Evolutionary conservation across 768 basidiomycete genomes (phyloP).

Genomic region (Suillus weaverae): DNA sequence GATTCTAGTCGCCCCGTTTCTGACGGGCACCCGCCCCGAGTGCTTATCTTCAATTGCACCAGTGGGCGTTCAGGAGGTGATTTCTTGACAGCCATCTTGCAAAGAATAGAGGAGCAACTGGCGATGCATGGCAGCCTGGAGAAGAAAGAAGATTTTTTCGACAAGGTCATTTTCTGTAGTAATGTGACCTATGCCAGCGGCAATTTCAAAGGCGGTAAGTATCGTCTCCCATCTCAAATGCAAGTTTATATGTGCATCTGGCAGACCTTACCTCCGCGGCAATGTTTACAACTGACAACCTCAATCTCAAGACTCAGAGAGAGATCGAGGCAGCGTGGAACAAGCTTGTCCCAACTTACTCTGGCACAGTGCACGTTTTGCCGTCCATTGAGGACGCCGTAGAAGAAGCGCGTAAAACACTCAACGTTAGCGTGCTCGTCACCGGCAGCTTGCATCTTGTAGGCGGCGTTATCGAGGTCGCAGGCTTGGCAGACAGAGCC

Average conservation of each 20-base stretch:
- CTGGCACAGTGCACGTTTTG: conserved; percentile 69
- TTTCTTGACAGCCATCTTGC: conserved; percentile 64
- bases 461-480: conserved; percentile 91
- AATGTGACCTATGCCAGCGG: conserved; percentile 95
- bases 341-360: conserved; percentile 58
- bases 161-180: conserved; percentile 90
- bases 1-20: conserved; percentile 6
- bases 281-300: conserved; percentile 60
- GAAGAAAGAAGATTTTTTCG: conserved; percentile 56
- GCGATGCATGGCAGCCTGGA: conserved; percentile 39
- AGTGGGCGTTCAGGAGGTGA: conserved; percentile 77
- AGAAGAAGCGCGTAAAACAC: conserved; percentile 31
- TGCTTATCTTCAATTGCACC: conserved; percentile 95
- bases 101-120: conserved; percentile 51
- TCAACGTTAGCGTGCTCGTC: conserved; percentile 66
- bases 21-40: conserved; percentile 39
- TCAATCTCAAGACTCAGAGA: conserved; percentile 70
- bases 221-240: conserved; percentile 1
- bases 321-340: conserved; percentile 77
- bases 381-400: conserved; percentile 91
- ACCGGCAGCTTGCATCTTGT: conserved; percentile 92
- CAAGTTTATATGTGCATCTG: conserved; percentile 3
- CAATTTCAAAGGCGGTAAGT: conserved; percentile 83
- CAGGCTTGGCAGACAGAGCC: conserved; percentile 50
- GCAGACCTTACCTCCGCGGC: conserved; percentile 78